Evolutionary conservation across 768 basidiomycete genomes (phyloP).

Genomic region (Tylopilus sp.): DNA sequence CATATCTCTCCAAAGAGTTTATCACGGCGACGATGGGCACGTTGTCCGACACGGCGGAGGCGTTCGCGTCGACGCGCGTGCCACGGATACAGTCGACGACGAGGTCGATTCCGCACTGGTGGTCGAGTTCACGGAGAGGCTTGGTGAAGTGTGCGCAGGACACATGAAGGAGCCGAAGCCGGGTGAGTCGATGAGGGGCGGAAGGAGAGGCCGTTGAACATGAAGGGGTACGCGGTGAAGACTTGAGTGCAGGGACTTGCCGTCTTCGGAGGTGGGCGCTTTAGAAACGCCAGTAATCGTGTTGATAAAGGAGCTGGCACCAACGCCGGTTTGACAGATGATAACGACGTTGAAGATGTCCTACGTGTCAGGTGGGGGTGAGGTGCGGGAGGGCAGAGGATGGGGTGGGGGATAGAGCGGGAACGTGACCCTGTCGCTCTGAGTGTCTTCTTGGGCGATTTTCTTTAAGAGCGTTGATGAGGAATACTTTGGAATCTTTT

Average conservation of each 20-base stretch:
- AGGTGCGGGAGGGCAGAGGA: not conserved
- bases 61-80: slow-evolving; percentile 28
- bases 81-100: slow-evolving; percentile 28
- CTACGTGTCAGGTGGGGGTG: slow-evolving; percentile 5
- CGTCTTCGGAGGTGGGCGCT: slow-evolving; percentile 27
- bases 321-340: slow-evolving; percentile 31
- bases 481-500: slow-evolving; percentile 24
- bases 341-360: slow-evolving; percentile 30
- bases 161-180: slow-evolving; percentile 29
- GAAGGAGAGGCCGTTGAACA: slow-evolving; percentile 26
- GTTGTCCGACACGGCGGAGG: slow-evolving; percentile 28
- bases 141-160: slow-evolving; percentile 21
- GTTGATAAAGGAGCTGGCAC: slow-evolving; percentile 42
- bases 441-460: slow-evolving; percentile 19
- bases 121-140: slow-evolving; percentile 27
- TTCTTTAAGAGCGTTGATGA: slow-evolving; percentile 23
- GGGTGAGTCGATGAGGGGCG: slow-evolving; percentile 30
- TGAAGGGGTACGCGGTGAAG: slow-evolving; percentile 23
- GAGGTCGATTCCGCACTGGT: slow-evolving; percentile 27
- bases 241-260: slow-evolving; percentile 26
- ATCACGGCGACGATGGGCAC: slow-evolving; percentile 31
- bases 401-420: not conserved
- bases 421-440: slow-evolving; percentile 19
- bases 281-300: slow-evolving; percentile 25
- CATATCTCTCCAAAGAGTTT: slow-evolving; percentile 30